These are phyloP conservation scores for Crotalaria pallida DNA, from an alignment of 306 rosid species.

Conservation along the genomic window DNA sequence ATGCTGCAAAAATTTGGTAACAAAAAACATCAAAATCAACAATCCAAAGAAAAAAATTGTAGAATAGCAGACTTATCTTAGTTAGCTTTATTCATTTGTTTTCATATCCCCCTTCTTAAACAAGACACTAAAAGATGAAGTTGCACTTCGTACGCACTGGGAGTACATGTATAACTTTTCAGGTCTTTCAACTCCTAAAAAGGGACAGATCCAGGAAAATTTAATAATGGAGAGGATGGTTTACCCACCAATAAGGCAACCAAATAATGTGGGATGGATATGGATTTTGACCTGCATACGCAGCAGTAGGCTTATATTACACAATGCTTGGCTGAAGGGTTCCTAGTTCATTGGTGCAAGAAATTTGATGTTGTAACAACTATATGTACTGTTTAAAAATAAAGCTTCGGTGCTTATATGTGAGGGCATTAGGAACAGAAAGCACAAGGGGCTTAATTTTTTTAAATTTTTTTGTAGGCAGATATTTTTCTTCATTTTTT, in stretches of 20 bases:
- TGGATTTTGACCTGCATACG: neutral
- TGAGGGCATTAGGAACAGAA: neutral
- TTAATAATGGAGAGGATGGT: neutral
- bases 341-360: neutral
- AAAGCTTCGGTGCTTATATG: neutral
- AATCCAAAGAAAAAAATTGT: neutral
- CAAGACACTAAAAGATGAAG: neutral
- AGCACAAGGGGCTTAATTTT: no score
- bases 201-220: neutral
- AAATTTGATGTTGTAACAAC: no score
- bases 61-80: neutral
- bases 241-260: neutral
- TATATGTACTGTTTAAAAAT: no score
- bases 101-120: neutral
- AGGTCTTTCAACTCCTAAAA: neutral
- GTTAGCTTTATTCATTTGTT: neutral
- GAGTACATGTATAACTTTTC: no score
- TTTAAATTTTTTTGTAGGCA: no score
- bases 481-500: no score
- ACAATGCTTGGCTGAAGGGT: neutral
- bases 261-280: neutral
- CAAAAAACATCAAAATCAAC: conserved; percentile 18
- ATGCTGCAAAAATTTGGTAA: conserved; percentile 52
- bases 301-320: neutral
- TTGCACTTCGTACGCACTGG: neutral